Conservation (phyloP, 441 rosid species). For the Omphalea diandra region DNA sequence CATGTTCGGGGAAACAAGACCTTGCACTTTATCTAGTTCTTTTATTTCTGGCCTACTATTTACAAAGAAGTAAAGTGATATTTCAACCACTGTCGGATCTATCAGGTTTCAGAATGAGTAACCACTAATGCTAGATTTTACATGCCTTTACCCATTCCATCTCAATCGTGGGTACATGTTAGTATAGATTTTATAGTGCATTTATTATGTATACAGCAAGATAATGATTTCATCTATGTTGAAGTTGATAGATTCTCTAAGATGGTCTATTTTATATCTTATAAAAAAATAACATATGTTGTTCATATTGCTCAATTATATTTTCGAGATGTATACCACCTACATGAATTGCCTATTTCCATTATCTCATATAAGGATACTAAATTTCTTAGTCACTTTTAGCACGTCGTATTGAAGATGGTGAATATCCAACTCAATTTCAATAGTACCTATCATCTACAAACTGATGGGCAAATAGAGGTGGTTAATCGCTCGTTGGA, state of each 20-base stretch:
- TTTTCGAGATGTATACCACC: not conserved
- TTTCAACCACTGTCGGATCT: not conserved
- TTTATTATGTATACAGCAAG: not conserved
- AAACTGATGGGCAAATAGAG: no score
- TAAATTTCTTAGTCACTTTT: no score
- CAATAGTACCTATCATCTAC: not conserved
- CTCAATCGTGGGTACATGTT: not conserved
- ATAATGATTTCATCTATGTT: not conserved
- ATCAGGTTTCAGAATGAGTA: not conserved
- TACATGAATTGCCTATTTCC: not conserved
- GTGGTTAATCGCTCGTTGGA: not conserved
- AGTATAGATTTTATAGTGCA: not conserved
- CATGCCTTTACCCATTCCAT: not conserved
- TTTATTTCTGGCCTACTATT: constrained; percentile 2
- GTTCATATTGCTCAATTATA: not conserved
- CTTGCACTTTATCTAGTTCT: not conserved
- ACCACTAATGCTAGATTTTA: not conserved
- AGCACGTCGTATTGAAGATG: not conserved
- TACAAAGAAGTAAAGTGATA: not conserved
- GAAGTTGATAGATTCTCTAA: not conserved
- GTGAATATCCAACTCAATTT: not conserved
- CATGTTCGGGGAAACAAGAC: constrained; percentile 11
- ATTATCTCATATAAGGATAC: not conserved
- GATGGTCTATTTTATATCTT: not conserved
- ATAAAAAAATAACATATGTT: not conserved